Percentiles rank a stretch among this genome's conserved stretches.
These are phyloP conservation scores for Mycena galopus DNA, from an alignment of 768 basidiomycete genomes.

Conservation along the genomic window DNA sequence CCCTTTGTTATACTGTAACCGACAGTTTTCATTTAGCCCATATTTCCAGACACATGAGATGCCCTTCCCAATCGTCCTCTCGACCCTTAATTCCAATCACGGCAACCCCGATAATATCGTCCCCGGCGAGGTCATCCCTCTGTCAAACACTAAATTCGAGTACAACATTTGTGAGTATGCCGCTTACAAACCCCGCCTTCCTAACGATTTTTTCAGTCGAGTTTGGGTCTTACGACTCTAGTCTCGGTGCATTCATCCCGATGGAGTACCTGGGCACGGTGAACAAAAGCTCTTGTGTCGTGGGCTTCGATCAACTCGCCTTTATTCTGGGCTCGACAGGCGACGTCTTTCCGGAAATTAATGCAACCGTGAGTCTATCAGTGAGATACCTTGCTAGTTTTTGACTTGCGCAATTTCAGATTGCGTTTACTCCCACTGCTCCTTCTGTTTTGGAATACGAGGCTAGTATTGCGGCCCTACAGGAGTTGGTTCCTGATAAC, in stretches of 20 bases:
- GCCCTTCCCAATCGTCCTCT: conserved; percentile 57
- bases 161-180: conserved; percentile 46
- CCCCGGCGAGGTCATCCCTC: conserved; percentile 40
- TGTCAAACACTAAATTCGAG: conserved; percentile 50
- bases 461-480: conserved; percentile 35
- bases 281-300: conserved; percentile 47
- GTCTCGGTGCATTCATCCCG: conserved; percentile 58
- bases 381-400: neutral
- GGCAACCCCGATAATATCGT: conserved; percentile 41
- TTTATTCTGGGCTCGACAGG: conserved; percentile 57
- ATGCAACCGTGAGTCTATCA: conserved; percentile 42
- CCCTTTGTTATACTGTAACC: conserved; percentile 5
- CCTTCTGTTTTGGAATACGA: conserved; percentile 14
- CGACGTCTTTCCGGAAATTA: conserved; percentile 47
- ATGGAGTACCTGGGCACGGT: conserved; percentile 59
- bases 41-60: conserved; percentile 48
- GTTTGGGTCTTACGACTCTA: conserved; percentile 58
- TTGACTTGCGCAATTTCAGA: neutral
- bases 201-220: conserved; percentile 44
- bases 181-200: neutral
- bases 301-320: conserved; percentile 51
- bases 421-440: conserved; percentile 1
- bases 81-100: conserved; percentile 41
- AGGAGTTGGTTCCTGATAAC: conserved; percentile 33
- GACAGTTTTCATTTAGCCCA: conserved; percentile 37